These are phyloP conservation scores for Boletus insuetus DNA, from an alignment of 768 basidiomycete genomes.

Conservation along the genomic window DNA sequence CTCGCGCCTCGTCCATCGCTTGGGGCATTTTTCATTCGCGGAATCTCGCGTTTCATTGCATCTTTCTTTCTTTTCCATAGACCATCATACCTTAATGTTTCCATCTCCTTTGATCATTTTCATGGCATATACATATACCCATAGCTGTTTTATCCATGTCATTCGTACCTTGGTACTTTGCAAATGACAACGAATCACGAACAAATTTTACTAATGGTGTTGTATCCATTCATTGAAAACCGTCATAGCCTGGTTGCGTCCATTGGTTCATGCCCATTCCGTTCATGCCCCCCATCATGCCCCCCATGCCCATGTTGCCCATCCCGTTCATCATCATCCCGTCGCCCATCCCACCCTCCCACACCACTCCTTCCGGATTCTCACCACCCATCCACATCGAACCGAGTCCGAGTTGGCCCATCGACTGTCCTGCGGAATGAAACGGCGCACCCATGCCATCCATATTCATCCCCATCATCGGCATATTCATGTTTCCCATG, in stretches of 20 bases:
- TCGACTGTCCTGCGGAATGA: constrained; percentile 18
- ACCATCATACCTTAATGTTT: constrained; percentile 35
- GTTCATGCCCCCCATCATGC: no score
- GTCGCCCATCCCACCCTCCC: constrained; percentile 38
- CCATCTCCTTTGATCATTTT: constrained; percentile 22
- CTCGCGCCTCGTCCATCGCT: constrained; percentile 15
- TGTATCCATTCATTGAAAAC: constrained; percentile 25
- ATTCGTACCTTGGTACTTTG: constrained; percentile 4
- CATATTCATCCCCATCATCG: constrained; percentile 43
- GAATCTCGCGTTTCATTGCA: constrained; percentile 7
- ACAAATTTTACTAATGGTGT: neutral
- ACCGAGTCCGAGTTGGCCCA: constrained; percentile 24
- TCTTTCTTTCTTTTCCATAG: constrained; percentile 33
- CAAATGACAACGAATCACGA: neutral
- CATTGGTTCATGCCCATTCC: constrained; percentile 25
- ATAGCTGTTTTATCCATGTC: constrained; percentile 9
- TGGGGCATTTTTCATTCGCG: neutral
- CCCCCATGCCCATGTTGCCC: constrained; percentile 37
- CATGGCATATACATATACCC: constrained; percentile 28
- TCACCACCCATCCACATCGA: constrained; percentile 37
- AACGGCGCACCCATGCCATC: constrained; percentile 30
- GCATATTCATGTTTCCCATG: constrained; percentile 37
- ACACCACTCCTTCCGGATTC: constrained; percentile 33
- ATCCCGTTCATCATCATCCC: constrained; percentile 44
- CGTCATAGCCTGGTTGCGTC: constrained; percentile 34